Percentiles rank a stretch among this genome's conserved stretches.
These are phyloP conservation scores for Cephalotrichum gorgonifer DNA, from an alignment of 2,329 filamentous ascomycete genomes.

Conservation along the genomic window DNA sequence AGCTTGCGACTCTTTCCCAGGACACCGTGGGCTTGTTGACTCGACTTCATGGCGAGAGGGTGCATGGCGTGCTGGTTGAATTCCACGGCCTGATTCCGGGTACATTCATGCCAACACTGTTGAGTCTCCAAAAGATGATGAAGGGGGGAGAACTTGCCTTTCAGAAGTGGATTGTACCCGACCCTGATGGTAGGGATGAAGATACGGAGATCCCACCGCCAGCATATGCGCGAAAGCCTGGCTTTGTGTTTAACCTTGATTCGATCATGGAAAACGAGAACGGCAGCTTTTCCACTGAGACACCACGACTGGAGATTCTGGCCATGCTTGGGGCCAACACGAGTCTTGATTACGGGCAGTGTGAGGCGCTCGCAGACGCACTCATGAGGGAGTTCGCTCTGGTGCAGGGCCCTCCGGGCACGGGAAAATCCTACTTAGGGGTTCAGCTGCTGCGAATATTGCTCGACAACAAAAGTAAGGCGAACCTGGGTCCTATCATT, in stretches of 20 bases:
- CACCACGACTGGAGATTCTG: background rate
- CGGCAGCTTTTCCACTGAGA: background rate
- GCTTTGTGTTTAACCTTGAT: background rate
- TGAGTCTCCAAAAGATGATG: background rate
- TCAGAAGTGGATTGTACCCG: background rate
- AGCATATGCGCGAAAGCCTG: background rate
- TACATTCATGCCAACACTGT: background rate
- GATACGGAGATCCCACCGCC: background rate
- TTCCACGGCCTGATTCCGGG: background rate
- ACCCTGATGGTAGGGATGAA: background rate
- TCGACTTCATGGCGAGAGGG: background rate
- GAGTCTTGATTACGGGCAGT: conserved; percentile 41
- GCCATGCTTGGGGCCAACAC: conserved; percentile 16
- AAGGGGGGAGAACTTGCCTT: background rate
- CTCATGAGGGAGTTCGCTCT: conserved; percentile 44
- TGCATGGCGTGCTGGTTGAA: background rate
- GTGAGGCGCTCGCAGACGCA: conserved; percentile 38
- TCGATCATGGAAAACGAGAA: background rate
- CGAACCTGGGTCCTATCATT: conserved; percentile 32
- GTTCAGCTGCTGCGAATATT: conserved; percentile 49
- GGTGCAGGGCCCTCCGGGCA: conserved; percentile 67
- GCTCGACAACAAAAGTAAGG: conserved; percentile 26
- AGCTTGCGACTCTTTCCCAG: background rate
- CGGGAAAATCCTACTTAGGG: conserved; percentile 67
- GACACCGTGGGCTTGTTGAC: background rate